Percentiles rank a stretch among this genome's conserved stretches.
These are phyloP conservation scores for Rubia tinctorum DNA, from an alignment of 305 asterid genomes.

Conservation along the genomic window DNA sequence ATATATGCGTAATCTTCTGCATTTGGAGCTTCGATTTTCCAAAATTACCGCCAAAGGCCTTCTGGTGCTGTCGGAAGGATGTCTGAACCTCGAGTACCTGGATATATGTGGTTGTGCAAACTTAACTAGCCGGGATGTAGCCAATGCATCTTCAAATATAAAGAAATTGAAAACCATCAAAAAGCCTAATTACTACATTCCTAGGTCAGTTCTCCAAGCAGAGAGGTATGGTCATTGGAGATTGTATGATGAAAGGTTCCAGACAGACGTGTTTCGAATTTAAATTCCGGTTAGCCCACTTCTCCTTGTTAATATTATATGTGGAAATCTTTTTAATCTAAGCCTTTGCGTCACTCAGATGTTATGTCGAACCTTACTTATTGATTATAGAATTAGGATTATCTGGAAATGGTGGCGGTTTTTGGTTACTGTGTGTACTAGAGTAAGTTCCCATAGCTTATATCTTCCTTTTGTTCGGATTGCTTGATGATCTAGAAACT, in stretches of 20 bases:
- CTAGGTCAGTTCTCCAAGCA: constrained; percentile 47
- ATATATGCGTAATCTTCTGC: constrained; percentile 57
- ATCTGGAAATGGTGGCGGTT: too few species aligned
- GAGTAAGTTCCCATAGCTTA: not conserved
- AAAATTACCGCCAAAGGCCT: constrained; percentile 68
- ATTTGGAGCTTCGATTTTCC: constrained; percentile 67
- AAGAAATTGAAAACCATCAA: constrained; percentile 54
- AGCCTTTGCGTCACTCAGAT: not conserved
- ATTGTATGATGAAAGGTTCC: constrained; percentile 75
- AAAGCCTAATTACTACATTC: constrained; percentile 65
- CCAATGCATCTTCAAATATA: constrained; percentile 37
- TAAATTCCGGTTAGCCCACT: constrained; percentile 22
- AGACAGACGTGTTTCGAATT: constrained; percentile 67
- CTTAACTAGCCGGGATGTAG: constrained; percentile 57
- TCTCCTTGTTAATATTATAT: not conserved
- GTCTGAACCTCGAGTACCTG: constrained; percentile 55
- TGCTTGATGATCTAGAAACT: not conserved
- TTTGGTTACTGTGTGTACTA: not conserved
- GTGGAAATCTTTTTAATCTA: not conserved
- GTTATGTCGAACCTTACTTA: not conserved
- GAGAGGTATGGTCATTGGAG: constrained; percentile 82
- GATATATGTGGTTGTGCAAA: constrained; percentile 76
- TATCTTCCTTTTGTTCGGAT: not conserved
- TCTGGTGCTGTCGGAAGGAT: constrained; percentile 54
- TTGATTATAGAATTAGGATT: not conserved